A percentile compares a stretch with the other conserved stretches of the same genome.
phyloP scores from a whole-genome alignment of 495 filamentous ascomycete genomes.

The Aspergillus homomorphus region DNA sequence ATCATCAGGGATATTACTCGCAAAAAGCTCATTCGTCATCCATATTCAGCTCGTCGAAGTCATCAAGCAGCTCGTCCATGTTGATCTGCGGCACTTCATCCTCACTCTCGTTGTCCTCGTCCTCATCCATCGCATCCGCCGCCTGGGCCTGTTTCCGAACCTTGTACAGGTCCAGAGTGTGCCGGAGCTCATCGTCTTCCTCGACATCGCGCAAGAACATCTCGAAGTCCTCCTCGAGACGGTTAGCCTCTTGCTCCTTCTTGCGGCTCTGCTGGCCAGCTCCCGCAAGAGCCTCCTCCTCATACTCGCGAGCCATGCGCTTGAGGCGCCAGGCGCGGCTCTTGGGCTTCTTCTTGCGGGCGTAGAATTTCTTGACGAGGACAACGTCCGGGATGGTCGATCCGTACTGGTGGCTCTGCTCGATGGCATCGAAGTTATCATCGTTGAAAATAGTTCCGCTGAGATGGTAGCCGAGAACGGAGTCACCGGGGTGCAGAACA shows the following conservation, averaged over 20 bases:
- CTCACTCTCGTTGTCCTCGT: constrained; percentile 60
- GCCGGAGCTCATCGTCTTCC: constrained; percentile 84
- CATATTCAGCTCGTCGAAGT: constrained; percentile 79
- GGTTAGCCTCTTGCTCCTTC: constrained; percentile 66
- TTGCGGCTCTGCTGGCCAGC: constrained; percentile 52
- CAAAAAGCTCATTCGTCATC: constrained; percentile 35
- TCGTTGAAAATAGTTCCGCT: constrained; percentile 91
- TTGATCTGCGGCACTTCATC: constrained; percentile 70
- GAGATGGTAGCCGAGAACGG: constrained; percentile 86
- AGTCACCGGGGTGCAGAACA: constrained; percentile 85
- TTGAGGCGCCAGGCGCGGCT: constrained; percentile 86
- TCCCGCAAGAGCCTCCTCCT: constrained; percentile 55
- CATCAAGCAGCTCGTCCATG: constrained; percentile 83
- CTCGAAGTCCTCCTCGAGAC: constrained; percentile 88
- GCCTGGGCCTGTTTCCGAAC: constrained; percentile 42
- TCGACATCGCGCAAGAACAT: constrained; percentile 96
- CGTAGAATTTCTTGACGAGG: constrained; percentile 94
- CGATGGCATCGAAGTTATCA: constrained; percentile 72
- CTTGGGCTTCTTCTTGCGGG: constrained; percentile 82
- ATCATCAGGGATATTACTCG: not conserved
- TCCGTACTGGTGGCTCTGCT: constrained; percentile 63
- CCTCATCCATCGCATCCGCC: constrained; percentile 48
- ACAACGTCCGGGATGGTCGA: constrained; percentile 86
- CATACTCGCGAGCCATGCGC: constrained; percentile 87
- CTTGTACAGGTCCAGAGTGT: constrained; percentile 85